Conservation (phyloP, 2,329 filamentous ascomycete species). For the Nothophoma quercina region DNA sequence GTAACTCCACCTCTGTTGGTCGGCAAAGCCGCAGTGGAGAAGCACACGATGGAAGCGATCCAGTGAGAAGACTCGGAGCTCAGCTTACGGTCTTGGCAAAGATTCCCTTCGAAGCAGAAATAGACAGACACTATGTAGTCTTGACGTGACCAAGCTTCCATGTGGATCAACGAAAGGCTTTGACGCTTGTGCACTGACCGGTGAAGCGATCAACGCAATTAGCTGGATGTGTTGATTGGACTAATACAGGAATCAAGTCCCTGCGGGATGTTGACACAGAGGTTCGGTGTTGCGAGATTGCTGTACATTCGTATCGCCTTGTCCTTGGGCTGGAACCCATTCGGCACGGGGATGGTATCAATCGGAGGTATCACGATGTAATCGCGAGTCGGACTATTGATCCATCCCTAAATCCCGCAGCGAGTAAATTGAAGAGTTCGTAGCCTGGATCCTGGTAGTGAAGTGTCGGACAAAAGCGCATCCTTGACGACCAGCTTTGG, state of each 20-base stretch:
- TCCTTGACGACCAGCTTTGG: background rate
- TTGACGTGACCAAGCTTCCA: background rate
- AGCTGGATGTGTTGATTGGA: background rate
- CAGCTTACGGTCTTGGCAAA: background rate
- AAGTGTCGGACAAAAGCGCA: background rate
- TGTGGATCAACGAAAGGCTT: conserved; percentile 1
- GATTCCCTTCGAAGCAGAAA: background rate
- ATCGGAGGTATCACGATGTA: background rate
- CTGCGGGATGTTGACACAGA: background rate
- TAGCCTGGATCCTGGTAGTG: background rate
- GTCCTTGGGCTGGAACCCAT: background rate
- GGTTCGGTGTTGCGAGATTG: background rate
- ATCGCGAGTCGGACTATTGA: background rate
- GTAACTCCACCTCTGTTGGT: background rate
- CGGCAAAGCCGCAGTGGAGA: background rate
- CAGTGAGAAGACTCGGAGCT: background rate
- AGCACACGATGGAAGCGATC: background rate
- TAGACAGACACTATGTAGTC: background rate
- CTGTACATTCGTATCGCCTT: background rate
- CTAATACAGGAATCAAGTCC: background rate
- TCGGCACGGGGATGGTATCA: background rate
- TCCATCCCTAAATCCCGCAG: background rate
- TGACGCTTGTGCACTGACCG: background rate
- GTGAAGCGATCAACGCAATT: background rate
- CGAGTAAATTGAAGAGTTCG: background rate